Conservation (phyloP, 2,329 filamentous ascomycete genomes). For the Paecilomyces sp. region DNA sequence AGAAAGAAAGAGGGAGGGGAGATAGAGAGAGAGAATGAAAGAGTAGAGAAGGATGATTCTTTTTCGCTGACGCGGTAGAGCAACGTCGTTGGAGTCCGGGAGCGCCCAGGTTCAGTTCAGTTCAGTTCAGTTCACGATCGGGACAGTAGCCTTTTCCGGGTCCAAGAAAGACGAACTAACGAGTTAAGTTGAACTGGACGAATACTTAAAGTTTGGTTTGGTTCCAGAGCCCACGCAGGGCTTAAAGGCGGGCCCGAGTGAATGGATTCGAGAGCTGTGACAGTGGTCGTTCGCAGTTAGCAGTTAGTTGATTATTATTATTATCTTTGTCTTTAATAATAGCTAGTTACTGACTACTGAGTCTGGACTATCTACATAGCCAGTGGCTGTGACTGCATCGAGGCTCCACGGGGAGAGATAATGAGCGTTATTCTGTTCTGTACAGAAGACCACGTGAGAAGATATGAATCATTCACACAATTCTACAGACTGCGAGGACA, state of each 20-base stretch:
- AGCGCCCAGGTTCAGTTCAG: neutral
- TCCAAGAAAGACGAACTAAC: neutral
- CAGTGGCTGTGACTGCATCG: too few relatives aligned
- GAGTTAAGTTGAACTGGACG: constrained; percentile 1
- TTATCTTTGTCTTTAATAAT: too few relatives aligned
- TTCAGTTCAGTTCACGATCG: neutral
- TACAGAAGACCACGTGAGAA: neutral
- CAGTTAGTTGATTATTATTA: too few relatives aligned
- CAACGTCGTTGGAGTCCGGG: neutral
- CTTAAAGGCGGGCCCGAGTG: neutral
- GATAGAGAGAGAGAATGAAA: neutral
- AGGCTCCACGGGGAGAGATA: too few relatives aligned
- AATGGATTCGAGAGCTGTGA: neutral
- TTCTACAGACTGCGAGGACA: neutral
- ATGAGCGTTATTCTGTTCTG: too few relatives aligned
- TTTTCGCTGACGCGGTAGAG: neutral
- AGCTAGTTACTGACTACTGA: too few relatives aligned
- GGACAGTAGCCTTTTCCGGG: neutral
- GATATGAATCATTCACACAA: neutral
- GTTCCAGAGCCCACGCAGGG: neutral
- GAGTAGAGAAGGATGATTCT: neutral
- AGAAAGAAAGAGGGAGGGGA: constrained; percentile 1
- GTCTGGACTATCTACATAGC: too few relatives aligned
- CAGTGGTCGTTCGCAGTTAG: too few relatives aligned
- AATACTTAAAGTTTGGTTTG: neutral